phyloP scores from a whole-genome alignment of 805 yeast genomes.

The Ogataea allantospora region DNA sequence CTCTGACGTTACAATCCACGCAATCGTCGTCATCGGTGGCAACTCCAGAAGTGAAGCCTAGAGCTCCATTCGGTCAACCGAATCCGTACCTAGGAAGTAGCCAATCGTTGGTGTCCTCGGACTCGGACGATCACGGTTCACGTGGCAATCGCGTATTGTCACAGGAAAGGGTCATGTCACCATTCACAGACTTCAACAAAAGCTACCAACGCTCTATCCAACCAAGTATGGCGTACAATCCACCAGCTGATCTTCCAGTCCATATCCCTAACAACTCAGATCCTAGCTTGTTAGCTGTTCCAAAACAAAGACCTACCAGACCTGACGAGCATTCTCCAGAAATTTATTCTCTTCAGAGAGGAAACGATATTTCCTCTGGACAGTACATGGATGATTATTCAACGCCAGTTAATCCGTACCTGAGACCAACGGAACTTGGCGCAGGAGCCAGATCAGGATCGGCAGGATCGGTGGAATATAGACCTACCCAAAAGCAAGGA shows the following conservation, averaged over 20 bases:
- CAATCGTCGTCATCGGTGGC: slow-evolving; percentile 3
- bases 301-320: slow-evolving; percentile 3
- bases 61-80: slow-evolving; percentile 8
- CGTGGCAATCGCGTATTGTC: slow-evolving; percentile 2
- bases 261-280: not conserved
- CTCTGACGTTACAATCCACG: slow-evolving; percentile 7
- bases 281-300: not conserved
- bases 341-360: no score
- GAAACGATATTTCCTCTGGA: no score
- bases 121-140: slow-evolving; percentile 8
- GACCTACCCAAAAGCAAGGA: slow-evolving; percentile 19
- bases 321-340: no score
- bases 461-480: slow-evolving; percentile 8
- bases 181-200: slow-evolving; percentile 36
- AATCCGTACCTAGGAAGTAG: slow-evolving; percentile 5
- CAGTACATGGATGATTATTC: not conserved
- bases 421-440: not conserved
- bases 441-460: slow-evolving; percentile 1
- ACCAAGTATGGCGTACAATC: slow-evolving; percentile 7
- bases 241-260: slow-evolving; percentile 1
- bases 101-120: slow-evolving; percentile 10
- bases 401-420: slow-evolving; percentile 1
- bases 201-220: slow-evolving; percentile 31
- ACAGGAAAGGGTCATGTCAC: slow-evolving; percentile 30
- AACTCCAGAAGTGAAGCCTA: slow-evolving; percentile 1